Base-by-base conservation (phyloP, 257 asterid genomes). In the Lavandula angustifolia region DNA sequence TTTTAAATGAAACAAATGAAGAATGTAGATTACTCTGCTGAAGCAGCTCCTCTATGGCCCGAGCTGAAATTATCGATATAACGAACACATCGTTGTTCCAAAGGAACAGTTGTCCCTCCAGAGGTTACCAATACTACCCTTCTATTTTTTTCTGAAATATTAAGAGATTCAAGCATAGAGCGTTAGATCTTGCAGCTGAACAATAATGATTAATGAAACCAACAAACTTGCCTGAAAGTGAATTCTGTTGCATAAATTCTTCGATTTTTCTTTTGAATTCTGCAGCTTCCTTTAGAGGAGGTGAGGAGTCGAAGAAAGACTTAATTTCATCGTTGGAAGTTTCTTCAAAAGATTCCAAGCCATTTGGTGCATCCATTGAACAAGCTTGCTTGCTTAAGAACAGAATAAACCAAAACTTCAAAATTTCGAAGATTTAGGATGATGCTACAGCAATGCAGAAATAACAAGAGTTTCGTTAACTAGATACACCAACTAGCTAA, bases 71-170 rank as follows among this genome's bases (percentile, higher is more conserved):
- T 92, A 80, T 92, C 97, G 50, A 92, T 89, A 66, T 77, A 92
- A 60, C 99, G 97, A 67, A 92, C 99, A 75, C 94, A 86, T n/a
- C 87, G 79, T 55, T 75, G 89, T 68, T 92, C 99, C 78, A 92
- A 77, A 69, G 99, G 99, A 74, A 92, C 99, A 8, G 96, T 85
- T 63, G 99, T 92, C 55, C 99, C 96, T 58, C 99, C 99, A 64
- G 97, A 87, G 72, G 99, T 89, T 73, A 92, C 88, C 67, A 95
- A 89, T 33, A 87, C 99, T 54, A 89, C 84, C 78, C 92, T 82
- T 4, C 60, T 50, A 66, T 68, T 50, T 42, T 69, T 75, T 74
- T 66, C 95, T 84, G 78, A 65, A 66, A 63, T 29, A 49, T 50
- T 41, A 54, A 70, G 35, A 52, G 58, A 56, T 33, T 5, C 60